Base-by-base conservation (phyloP, 345 rosid species). In the Cardamine occulta region DNA sequence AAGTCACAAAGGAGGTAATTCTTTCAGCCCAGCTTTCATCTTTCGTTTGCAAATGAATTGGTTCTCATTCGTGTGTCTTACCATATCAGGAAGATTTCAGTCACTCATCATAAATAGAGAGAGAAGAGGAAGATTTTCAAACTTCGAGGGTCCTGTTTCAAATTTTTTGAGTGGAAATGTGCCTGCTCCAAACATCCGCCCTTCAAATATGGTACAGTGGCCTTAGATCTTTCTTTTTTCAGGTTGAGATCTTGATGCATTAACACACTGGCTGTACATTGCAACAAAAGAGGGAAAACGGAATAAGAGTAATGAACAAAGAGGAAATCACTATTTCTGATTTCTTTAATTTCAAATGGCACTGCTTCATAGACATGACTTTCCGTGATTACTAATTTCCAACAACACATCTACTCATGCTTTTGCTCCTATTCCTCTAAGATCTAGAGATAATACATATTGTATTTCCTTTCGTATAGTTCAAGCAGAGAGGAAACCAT, bases 1-100 rank as follows among this genome's bases (percentile, higher is more conserved):
- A 74, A 78, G 79, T 74, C 88, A 79, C 66, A 89, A 81, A 84
- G 87, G 88, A 84, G 98, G 98, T 93, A 86, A 70, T 44, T 44
- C 59, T 67, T 79, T 15, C n/a, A 57, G 40, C 24, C 23, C 65
- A 45, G 5, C 58, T 67, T 59, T 45, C 35, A 55, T 65, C 39
- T 77, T 49, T 51, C 77, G 17, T 63, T 67, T 39, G 39, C 29
- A 60, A 63, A 57, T 53, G 35, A 24, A 31, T 54, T 60, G 68
- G 75, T n/a, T 45, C 49, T 75, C 48, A 75, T 60, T 18, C 32
- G 47, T 75, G 19, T 78, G 37, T 59, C 59, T 21, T 42, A 68
- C 53, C 63, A 62, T 65, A 48, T 58, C 78, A 93, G 97, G 97
- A 79, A 83, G 88, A 80, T 80, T 81, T 83, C 93, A 82, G 44